A percentile compares a stretch with the other conserved stretches of the same genome.
Conservation (phyloP, 768 basidiomycete species). For the Imleria badia region DNA sequence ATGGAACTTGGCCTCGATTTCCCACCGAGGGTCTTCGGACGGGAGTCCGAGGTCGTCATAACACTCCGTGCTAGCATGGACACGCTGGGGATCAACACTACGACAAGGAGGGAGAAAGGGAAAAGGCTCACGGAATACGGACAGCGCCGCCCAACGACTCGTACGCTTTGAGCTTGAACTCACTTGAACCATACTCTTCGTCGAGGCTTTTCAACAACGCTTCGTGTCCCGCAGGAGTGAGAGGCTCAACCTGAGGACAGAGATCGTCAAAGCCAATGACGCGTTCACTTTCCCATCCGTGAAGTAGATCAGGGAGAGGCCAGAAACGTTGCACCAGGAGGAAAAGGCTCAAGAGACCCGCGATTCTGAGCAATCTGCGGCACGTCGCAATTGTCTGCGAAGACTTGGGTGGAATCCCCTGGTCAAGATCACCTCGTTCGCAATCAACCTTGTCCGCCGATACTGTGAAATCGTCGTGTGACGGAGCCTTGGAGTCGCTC, state of each 20-base stretch:
- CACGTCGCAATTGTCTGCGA: not conserved
- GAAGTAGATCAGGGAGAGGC: not conserved
- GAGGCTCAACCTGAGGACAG: constrained; percentile 29
- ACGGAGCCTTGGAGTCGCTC: not conserved
- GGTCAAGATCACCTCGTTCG: constrained; percentile 2
- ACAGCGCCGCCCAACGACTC: constrained; percentile 38
- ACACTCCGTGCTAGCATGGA: constrained; percentile 46
- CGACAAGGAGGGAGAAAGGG: not conserved
- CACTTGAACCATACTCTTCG: constrained; percentile 17
- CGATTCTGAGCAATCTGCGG: not conserved
- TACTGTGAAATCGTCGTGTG: not conserved
- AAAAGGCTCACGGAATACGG: constrained; percentile 28
- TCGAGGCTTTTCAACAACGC: constrained; percentile 25
- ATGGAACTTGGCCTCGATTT: constrained; percentile 26
- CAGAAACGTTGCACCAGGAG: constrained; percentile 9
- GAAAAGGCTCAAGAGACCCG: constrained; percentile 8
- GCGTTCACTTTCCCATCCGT: not conserved
- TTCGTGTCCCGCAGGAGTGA: constrained; percentile 14
- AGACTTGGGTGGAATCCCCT: not conserved
- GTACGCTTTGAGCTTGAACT: constrained; percentile 31
- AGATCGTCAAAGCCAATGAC: constrained; percentile 8
- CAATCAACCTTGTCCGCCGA: constrained; percentile 10
- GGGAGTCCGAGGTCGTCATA: constrained; percentile 50
- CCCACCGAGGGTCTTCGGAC: constrained; percentile 47
- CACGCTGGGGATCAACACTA: not conserved